Conservation (phyloP, 768 basidiomycete genomes). For the Amanita pseudoporphyria region DNA sequence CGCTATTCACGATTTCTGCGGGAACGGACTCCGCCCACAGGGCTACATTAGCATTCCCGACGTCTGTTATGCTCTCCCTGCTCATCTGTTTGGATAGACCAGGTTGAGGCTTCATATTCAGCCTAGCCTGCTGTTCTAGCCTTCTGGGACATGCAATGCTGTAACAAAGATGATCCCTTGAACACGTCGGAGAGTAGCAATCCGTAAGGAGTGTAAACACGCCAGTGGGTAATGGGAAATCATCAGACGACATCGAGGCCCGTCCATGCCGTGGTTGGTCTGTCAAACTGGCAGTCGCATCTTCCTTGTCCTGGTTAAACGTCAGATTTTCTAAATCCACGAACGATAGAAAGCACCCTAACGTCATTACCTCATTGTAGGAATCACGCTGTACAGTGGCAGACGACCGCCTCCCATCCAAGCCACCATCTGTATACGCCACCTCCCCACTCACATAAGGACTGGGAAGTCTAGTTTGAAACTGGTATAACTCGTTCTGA, state of each 20-base stretch:
- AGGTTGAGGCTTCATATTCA: constrained; percentile 92
- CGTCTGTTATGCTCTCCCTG: constrained; percentile 70
- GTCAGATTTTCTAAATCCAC: constrained; percentile 4
- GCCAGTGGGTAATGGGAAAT: constrained; percentile 73
- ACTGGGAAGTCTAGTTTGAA: constrained; percentile 72
- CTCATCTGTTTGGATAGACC: constrained; percentile 81
- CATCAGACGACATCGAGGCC: constrained; percentile 38
- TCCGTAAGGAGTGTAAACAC: constrained; percentile 96
- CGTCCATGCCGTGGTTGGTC: constrained; percentile 20
- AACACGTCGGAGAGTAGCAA: constrained; percentile 97
- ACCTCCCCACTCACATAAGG: constrained; percentile 82
- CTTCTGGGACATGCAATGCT: constrained; percentile 93
- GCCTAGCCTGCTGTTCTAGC: constrained; percentile 85
- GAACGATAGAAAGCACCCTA: background rate
- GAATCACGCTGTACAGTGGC: constrained; percentile 14
- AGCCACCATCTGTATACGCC: constrained; percentile 63
- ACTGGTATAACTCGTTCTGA: constrained; percentile 85
- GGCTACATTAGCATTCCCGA: constrained; percentile 52
- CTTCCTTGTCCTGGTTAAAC: constrained; percentile 19
- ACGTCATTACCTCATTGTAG: constrained; percentile 17
- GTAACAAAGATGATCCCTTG: constrained; percentile 90
- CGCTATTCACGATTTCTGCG: constrained; percentile 86
- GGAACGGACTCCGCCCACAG: constrained; percentile 97
- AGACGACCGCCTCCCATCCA: constrained; percentile 10
- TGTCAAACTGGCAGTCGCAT: constrained; percentile 16